These are phyloP conservation scores for Euphrasia arctica DNA, from an alignment of 305 asterid species.

Conservation along the genomic window DNA sequence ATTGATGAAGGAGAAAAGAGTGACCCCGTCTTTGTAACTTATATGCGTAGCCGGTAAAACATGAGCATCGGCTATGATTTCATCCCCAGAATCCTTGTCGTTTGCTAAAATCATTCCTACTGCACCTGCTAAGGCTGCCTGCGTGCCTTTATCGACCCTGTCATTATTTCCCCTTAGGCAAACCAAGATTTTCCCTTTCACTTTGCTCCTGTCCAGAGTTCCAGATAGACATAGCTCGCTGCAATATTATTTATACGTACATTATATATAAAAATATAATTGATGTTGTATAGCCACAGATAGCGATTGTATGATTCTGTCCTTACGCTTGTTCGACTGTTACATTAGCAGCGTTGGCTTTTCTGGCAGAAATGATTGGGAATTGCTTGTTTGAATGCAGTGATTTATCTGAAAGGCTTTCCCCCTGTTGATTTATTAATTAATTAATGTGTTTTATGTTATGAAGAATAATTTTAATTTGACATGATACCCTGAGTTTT, in stretches of 20 bases:
- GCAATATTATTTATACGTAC: conserved; percentile 8
- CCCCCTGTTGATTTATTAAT: too few species aligned
- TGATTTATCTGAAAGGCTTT: too few species aligned
- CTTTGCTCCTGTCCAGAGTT: conserved; percentile 64
- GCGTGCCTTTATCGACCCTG: conserved; percentile 88
- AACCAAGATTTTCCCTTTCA: conserved; percentile 74
- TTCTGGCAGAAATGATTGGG: too few species aligned
- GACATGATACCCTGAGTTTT: conserved; percentile 21
- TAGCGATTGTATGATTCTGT: neutral
- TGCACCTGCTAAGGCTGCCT: conserved; percentile 75
- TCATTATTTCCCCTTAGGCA: conserved; percentile 76
- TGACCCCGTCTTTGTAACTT: conserved; percentile 65
- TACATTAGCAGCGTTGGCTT: conserved; percentile 27
- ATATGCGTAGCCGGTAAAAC: conserved; percentile 83
- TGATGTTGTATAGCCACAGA: too few species aligned
- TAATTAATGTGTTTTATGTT: too few species aligned
- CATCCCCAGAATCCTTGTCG: conserved; percentile 64
- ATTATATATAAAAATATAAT: neutral
- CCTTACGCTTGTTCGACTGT: conserved; percentile 62
- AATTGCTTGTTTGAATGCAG: too few species aligned
- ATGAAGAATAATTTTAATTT: too few species aligned
- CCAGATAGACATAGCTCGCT: conserved; percentile 65
- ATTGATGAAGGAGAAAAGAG: conserved; percentile 33
- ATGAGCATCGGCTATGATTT: conserved; percentile 84
- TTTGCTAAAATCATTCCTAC: conserved; percentile 84